Conservation (phyloP, 805 yeast genomes). For the Saccharomycopsis sp. region DNA sequence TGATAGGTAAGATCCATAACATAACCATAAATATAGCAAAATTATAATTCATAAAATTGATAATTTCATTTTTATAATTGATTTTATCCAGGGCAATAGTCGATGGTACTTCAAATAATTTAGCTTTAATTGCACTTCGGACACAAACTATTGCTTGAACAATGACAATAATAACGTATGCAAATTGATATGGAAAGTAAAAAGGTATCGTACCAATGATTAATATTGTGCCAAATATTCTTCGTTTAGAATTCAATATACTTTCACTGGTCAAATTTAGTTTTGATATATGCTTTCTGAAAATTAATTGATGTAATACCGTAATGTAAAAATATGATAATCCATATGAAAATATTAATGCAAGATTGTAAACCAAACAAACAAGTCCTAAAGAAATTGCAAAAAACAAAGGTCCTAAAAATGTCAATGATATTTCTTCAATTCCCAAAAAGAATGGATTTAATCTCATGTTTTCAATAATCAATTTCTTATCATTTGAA, state of each 20-base stretch:
- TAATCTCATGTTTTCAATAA: slow-evolving; percentile 31
- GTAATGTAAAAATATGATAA: slow-evolving; percentile 3
- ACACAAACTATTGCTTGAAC: slow-evolving; percentile 53
- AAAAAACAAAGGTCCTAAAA: slow-evolving; percentile 53
- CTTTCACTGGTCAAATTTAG: slow-evolving; percentile 13
- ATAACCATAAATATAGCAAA: slow-evolving; percentile 57
- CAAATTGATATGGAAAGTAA: slow-evolving; percentile 78
- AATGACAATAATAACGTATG: slow-evolving; percentile 51
- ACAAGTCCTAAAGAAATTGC: slow-evolving; percentile 40
- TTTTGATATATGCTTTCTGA: slow-evolving; percentile 4
- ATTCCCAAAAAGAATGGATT: slow-evolving; percentile 66
- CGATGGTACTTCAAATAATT: slow-evolving; percentile 8
- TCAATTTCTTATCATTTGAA: slow-evolving; percentile 36
- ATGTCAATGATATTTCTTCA: slow-evolving; percentile 47
- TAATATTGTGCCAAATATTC: slow-evolving; percentile 30
- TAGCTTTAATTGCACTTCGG: slow-evolving; percentile 25
- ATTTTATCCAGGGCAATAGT: slow-evolving; percentile 15
- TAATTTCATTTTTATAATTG: slow-evolving; percentile 16
- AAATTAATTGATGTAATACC: background rate
- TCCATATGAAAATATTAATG: slow-evolving; percentile 21
- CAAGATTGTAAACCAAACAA: slow-evolving; percentile 29
- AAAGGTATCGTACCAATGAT: slow-evolving; percentile 44
- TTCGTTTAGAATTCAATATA: slow-evolving; percentile 25
- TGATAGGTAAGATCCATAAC: slow-evolving; percentile 75
- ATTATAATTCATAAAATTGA: slow-evolving; percentile 48